Evolutionary conservation across 139 green algal species (phyloP).

Genomic region (Chlamydomonas sphaeroides): DNA sequence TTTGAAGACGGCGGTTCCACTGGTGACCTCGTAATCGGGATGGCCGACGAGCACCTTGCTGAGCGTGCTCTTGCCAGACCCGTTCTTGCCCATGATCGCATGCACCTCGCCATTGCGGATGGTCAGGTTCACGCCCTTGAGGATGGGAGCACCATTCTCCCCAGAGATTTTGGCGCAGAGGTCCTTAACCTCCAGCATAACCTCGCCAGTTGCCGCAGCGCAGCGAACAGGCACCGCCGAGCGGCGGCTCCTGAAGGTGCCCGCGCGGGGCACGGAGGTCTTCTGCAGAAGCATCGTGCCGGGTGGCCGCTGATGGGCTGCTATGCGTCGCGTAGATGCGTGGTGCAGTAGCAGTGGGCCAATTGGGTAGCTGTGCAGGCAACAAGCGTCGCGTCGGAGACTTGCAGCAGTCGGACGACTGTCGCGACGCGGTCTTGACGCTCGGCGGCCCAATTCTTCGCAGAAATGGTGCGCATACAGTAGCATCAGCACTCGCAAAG

Average conservation of each 20-base stretch:
- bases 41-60: conserved; percentile 97
- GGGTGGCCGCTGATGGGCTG: too few species aligned
- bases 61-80: conserved; percentile 95
- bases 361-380: too few species aligned
- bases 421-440: too few species aligned
- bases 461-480: too few species aligned
- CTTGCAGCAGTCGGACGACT: too few species aligned
- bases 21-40: conserved; percentile 96
- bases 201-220: conserved; percentile 4
- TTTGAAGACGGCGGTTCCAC: conserved; percentile 89
- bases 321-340: too few species aligned
- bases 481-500: too few species aligned
- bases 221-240: neutral
- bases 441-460: too few species aligned
- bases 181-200: conserved; percentile 83
- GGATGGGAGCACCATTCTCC: conserved; percentile 85
- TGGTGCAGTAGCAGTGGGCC: too few species aligned
- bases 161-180: conserved; percentile 82
- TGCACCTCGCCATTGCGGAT: conserved; percentile 86
- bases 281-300: too few species aligned
- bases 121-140: conserved; percentile 93
- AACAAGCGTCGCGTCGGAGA: too few species aligned
- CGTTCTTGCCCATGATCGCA: conserved; percentile 99
- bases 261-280: neutral
- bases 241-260: neutral